Evolutionary conservation across 2,329 filamentous ascomycete genomes (phyloP).

Genomic region (Scedosporium aurantiacum): DNA sequence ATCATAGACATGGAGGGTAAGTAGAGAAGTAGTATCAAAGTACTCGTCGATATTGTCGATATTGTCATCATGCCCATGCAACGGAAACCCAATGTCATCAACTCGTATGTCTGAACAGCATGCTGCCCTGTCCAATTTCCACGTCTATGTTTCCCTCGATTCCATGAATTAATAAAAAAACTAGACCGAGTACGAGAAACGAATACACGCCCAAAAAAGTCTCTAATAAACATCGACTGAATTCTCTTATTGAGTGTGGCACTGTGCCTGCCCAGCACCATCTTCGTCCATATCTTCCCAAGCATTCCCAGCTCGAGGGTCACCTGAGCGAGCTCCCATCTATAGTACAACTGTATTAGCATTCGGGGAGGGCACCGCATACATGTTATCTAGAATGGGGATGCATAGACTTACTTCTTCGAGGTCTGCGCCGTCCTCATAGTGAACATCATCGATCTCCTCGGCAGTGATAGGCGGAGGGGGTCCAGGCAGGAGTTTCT

Average conservation of each 20-base stretch:
- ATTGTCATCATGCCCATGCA: background rate
- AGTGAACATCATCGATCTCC: constrained; percentile 77
- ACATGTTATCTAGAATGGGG: background rate
- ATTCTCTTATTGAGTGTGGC: constrained; percentile 53
- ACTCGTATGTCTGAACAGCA: background rate
- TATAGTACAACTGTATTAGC: constrained; percentile 19
- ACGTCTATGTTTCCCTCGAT: constrained; percentile 1
- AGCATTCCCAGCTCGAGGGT: constrained; percentile 51
- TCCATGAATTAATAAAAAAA: background rate
- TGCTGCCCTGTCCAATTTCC: constrained; percentile 3
- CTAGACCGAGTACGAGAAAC: background rate
- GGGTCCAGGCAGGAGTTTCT: constrained; percentile 63
- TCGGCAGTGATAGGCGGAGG: constrained; percentile 53
- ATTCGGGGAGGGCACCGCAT: background rate
- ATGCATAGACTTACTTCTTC: constrained; percentile 49
- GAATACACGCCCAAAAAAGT: background rate
- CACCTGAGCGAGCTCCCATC: constrained; percentile 63
- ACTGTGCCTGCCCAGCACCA: constrained; percentile 56
- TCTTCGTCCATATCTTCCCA: constrained; percentile 67
- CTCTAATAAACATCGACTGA: background rate
- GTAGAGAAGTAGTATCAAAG: background rate
- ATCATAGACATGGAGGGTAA: background rate
- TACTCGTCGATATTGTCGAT: background rate
- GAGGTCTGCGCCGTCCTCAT: constrained; percentile 70
- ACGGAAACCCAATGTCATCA: background rate